phyloP scores from a whole-genome alignment of 176 grass and related monocot genomes.

The Musa schizocarpa region DNA sequence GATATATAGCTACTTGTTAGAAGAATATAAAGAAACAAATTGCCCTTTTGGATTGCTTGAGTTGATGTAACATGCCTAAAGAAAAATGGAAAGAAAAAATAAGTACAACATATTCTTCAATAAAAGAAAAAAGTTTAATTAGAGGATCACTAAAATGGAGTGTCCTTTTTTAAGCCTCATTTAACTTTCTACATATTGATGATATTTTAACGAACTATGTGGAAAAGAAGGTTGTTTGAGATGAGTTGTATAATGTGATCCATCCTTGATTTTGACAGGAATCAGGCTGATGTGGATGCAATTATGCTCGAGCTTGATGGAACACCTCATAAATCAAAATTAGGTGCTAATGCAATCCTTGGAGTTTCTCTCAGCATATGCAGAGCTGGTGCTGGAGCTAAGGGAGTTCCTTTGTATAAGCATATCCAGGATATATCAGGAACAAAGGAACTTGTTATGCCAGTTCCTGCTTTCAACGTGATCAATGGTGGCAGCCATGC shows the following conservation, averaged over 20 bases:
- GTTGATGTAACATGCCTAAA: too few species aligned
- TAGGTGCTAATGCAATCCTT: constrained; percentile 96
- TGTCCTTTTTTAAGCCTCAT: too few species aligned
- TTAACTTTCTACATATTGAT: not conserved
- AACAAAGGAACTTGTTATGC: constrained; percentile 87
- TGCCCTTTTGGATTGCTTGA: too few species aligned
- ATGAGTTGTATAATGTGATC: too few species aligned
- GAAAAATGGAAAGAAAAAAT: too few species aligned
- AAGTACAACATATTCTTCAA: too few species aligned
- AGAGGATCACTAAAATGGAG: too few species aligned
- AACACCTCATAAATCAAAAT: constrained; percentile 76
- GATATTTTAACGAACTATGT: not conserved
- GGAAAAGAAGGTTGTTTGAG: not conserved
- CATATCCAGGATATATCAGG: constrained; percentile 91
- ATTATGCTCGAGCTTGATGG: constrained; percentile 97
- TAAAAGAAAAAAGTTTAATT: too few species aligned
- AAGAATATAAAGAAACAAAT: too few species aligned
- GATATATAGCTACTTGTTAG: too few species aligned
- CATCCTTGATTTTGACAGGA: constrained; percentile 43
- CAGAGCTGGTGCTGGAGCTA: constrained; percentile 69
- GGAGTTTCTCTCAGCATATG: constrained; percentile 94
- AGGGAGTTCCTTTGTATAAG: constrained; percentile 82
- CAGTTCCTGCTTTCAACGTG: constrained; percentile 96
- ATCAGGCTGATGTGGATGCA: constrained; percentile 70
- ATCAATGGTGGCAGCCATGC: constrained; percentile 98